These are phyloP conservation scores for Penicillium brevicompactum DNA, from an alignment of 2,329 filamentous ascomycete genomes.

Conservation along the genomic window DNA sequence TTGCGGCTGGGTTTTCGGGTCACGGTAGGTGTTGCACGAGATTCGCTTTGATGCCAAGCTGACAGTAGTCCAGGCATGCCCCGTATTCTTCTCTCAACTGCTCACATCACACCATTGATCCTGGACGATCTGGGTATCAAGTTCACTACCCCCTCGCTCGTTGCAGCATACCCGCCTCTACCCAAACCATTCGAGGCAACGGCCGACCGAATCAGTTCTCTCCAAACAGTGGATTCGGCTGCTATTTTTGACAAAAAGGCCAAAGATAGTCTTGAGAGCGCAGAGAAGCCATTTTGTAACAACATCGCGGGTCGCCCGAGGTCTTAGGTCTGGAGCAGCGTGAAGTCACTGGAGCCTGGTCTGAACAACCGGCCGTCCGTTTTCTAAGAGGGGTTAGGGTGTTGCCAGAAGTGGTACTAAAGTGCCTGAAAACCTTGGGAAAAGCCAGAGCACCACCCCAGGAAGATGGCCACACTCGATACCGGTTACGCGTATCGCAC, in stretches of 20 bases:
- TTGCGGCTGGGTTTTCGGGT: neutral
- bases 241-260: neutral
- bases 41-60: neutral
- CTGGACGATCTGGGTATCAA: neutral
- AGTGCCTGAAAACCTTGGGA: too few relatives aligned
- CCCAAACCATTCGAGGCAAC: neutral
- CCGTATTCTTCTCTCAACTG: neutral
- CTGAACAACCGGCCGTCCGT: too few relatives aligned
- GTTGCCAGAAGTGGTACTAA: too few relatives aligned
- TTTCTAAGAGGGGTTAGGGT: too few relatives aligned
- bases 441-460: too few relatives aligned
- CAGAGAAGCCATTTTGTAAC: neutral
- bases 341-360: too few relatives aligned
- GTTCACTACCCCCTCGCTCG: neutral
- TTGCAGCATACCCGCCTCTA: neutral
- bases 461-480: too few relatives aligned
- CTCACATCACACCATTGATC: neutral
- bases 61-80: neutral
- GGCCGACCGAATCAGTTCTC: neutral
- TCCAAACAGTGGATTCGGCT: neutral
- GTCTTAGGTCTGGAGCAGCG: neutral
- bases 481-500: too few relatives aligned
- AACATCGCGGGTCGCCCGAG: neutral
- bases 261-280: neutral
- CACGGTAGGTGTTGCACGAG: neutral